Evolutionary conservation across 75 land plant species (phyloP).

Genomic region (Larix kaempferi): DNA sequence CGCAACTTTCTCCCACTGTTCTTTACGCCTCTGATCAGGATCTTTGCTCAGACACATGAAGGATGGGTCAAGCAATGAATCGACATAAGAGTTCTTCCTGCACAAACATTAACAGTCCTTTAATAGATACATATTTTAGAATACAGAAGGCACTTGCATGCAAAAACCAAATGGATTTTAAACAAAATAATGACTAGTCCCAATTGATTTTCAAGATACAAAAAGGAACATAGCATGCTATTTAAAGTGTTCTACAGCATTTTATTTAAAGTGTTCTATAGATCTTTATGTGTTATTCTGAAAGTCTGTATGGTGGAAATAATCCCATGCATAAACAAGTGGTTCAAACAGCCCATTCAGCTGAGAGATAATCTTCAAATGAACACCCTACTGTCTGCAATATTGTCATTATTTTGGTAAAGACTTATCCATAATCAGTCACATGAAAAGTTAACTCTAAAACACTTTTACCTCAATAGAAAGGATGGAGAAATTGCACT

Average conservation of each 20-base stretch:
- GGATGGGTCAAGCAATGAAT: constrained; percentile 85
- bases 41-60: constrained; percentile 98
- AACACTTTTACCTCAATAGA: neutral
- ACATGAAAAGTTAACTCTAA: neutral
- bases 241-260: neutral
- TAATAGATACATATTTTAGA: neutral
- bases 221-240: neutral
- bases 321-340: neutral
- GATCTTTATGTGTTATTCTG: neutral
- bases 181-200: neutral
- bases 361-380: neutral
- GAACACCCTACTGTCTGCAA: neutral
- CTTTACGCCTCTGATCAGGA: constrained; percentile 93
- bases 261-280: neutral
- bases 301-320: neutral
- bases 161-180: neutral
- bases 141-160: neutral
- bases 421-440: neutral
- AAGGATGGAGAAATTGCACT: neutral
- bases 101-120: neutral
- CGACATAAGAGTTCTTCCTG: constrained; percentile 74
- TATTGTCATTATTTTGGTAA: neutral
- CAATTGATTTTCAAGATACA: neutral
- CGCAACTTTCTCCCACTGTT: constrained; percentile 89
- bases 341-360: no score